Percentiles rank a stretch among this genome's conserved stretches.
Evolutionary conservation across 208 protist genomes (phyloP).

Genomic region (Leishmania amazonensis): DNA sequence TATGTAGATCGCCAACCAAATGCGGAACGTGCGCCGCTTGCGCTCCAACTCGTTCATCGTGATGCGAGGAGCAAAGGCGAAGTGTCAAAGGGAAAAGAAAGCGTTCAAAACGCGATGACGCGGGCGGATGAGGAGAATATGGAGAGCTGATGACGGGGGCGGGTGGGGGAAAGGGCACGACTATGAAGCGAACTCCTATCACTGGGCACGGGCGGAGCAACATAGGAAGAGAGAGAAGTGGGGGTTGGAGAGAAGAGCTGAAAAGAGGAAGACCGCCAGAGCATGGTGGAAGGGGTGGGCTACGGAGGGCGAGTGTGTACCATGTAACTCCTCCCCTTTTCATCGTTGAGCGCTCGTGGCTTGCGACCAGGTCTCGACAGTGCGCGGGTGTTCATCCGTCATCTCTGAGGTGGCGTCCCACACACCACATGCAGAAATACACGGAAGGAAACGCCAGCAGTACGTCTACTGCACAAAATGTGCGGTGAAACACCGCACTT

Average conservation of each 20-base stretch:
- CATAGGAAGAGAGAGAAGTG: neutral
- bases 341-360: neutral
- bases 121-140: neutral
- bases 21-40: slow-evolving; percentile 9
- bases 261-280: neutral
- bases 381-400: neutral
- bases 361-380: neutral
- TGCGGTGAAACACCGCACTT: neutral
- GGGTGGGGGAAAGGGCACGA: neutral
- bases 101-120: neutral
- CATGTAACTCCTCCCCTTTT: neutral
- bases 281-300: neutral
- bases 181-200: neutral
- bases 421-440: neutral
- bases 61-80: too few relatives aligned
- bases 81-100: neutral
- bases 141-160: neutral
- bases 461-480: neutral
- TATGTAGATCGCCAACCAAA: slow-evolving; percentile 42
- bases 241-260: neutral
- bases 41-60: slow-evolving; percentile 17
- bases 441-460: neutral
- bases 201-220: neutral
- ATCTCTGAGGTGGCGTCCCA: neutral
- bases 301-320: neutral